Conservation (phyloP, 352 stramenopile species). For the Halophytophthora polymorphica region DNA sequence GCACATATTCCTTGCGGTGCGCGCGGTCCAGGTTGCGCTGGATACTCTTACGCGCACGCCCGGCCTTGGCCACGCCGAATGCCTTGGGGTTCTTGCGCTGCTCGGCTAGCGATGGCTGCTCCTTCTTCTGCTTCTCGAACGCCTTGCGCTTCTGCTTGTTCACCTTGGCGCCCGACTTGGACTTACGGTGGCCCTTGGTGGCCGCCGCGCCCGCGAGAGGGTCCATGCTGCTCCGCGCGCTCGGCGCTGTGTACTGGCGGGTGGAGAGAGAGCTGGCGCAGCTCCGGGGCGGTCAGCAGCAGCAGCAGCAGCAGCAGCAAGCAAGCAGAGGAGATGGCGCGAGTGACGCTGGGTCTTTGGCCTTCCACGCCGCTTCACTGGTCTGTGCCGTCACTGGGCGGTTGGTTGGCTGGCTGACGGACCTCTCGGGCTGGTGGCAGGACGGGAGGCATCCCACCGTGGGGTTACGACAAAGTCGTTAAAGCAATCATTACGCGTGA, state of each 20-base stretch:
- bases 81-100: constrained; percentile 96
- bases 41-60: constrained; percentile 93
- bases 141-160: constrained; percentile 95
- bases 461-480: not conserved
- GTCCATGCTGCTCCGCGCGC: constrained; percentile 25
- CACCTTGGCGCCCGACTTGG: constrained; percentile 87
- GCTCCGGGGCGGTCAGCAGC: not conserved
- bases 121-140: constrained; percentile 81
- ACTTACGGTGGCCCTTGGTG: constrained; percentile 78
- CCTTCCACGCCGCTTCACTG: no score
- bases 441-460: constrained; percentile 1
- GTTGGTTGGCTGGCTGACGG: not conserved
- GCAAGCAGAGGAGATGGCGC: no score
- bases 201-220: constrained; percentile 27
- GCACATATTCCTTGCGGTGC: constrained; percentile 98
- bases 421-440: not conserved
- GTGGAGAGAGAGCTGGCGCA: not conserved
- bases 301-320: not conserved
- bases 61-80: constrained; percentile 96
- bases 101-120: constrained; percentile 79
- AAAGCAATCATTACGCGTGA: no score
- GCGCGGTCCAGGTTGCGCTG: constrained; percentile 97
- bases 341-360: no score
- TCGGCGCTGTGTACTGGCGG: no score
- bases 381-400: no score